Evolutionary conservation across 129 eudicot species (phyloP).

Genomic region (sunflower (Helianthus annuus)): HanXRQr2.0-SUNRISE NC_035442.2:173117053-173117552

Average conservation of each 20-base stretch:
- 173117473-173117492: too few relatives aligned
- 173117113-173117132: neutral
- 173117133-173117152: neutral
- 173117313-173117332: slow-evolving; percentile 46
- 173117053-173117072: slow-evolving; percentile 89
- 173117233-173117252: slow-evolving; percentile 67
- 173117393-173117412: slow-evolving; percentile 35
- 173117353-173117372: slow-evolving; percentile 93
- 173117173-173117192: neutral
- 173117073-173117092: slow-evolving; percentile 87
- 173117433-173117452: too few relatives aligned
- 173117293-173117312: too few relatives aligned
- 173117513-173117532: slow-evolving; percentile 64
- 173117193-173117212: slow-evolving; percentile 65
- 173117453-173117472: too few relatives aligned
- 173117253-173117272: slow-evolving; percentile 81
- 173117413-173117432: too few relatives aligned
- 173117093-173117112: slow-evolving; percentile 58
- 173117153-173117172: neutral
- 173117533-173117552: slow-evolving; percentile 96
- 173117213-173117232: slow-evolving; percentile 71
- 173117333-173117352: slow-evolving; percentile 98
- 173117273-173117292: slow-evolving; percentile 41
- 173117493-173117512: too few relatives aligned
- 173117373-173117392: slow-evolving; percentile 86